These are phyloP conservation scores for Aspergillus puulaauensis DNA, from an alignment of 2,329 filamentous ascomycete genomes.

Conservation along the genomic window DNA sequence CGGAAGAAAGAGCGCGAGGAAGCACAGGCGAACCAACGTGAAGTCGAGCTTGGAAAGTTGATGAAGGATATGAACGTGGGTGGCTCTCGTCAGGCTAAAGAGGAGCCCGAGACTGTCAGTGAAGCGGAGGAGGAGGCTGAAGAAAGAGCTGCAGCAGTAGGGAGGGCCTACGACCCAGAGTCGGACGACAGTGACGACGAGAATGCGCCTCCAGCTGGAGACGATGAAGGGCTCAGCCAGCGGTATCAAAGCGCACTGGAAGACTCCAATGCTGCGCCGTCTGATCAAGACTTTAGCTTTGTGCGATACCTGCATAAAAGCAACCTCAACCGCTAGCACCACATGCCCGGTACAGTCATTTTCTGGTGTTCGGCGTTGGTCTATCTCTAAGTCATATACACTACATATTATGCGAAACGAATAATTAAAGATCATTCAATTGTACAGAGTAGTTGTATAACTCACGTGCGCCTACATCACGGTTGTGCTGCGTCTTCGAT, in stretches of 20 bases:
- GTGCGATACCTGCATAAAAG: slow-evolving; percentile 48
- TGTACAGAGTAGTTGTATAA: background rate
- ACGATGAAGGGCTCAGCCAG: slow-evolving; percentile 67
- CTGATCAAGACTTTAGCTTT: slow-evolving; percentile 53
- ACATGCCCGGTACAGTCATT: background rate
- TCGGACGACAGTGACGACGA: slow-evolving; percentile 51
- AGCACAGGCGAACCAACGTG: slow-evolving; percentile 67
- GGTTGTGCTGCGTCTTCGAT: background rate
- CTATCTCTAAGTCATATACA: background rate
- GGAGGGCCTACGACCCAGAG: slow-evolving; percentile 41
- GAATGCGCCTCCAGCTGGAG: slow-evolving; percentile 59
- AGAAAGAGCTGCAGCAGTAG: slow-evolving; percentile 18
- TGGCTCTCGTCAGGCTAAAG: slow-evolving; percentile 29
- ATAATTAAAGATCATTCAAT: background rate
- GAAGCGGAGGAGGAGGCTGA: slow-evolving; percentile 55
- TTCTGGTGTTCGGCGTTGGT: slow-evolving; percentile 5
- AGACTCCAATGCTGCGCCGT: slow-evolving; percentile 44
- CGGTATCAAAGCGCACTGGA: slow-evolving; percentile 75
- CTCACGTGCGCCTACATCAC: background rate
- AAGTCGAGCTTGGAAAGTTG: slow-evolving; percentile 84
- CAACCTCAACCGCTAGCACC: slow-evolving; percentile 30
- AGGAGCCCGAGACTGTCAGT: slow-evolving; percentile 45
- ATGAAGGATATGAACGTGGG: slow-evolving; percentile 86
- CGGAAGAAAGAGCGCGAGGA: slow-evolving; percentile 73
- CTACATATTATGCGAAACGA: background rate